phyloP scores from a whole-genome alignment of 768 basidiomycete genomes.

The Harrya chromipes region DNA sequence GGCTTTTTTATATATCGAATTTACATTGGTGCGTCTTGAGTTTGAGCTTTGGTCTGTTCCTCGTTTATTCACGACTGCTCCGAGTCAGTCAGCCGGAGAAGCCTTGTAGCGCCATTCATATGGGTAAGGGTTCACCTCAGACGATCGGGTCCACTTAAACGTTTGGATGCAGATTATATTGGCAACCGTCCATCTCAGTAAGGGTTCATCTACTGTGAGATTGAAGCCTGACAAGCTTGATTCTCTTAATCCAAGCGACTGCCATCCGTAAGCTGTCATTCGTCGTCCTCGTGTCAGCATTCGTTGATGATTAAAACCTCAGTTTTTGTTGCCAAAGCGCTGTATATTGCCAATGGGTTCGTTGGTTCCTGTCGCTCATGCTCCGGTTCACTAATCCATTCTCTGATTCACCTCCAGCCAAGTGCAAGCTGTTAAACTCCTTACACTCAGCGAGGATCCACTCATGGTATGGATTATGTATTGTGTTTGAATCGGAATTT shows the following conservation, averaged over 20 bases:
- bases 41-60: too few species aligned
- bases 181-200: neutral
- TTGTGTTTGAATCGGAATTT: neutral
- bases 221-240: too few species aligned
- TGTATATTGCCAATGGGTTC: conserved; percentile 3
- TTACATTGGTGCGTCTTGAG: neutral
- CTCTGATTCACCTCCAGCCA: neutral
- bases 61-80: neutral
- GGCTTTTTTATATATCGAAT: neutral
- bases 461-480: neutral
- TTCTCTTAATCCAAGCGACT: neutral
- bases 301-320: neutral
- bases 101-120: neutral
- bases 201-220: neutral
- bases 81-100: neutral
- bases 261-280: neutral
- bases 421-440: neutral
- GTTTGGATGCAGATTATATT: neutral
- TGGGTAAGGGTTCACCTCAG: neutral
- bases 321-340: conserved; percentile 3
- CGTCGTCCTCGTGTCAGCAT: neutral
- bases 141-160: too few species aligned
- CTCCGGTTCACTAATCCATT: neutral
- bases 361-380: neutral
- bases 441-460: neutral